These are phyloP conservation scores for Colletotrichum sp. DNA, from an alignment of 2,329 filamentous ascomycete species.

Conservation along the genomic window DNA sequence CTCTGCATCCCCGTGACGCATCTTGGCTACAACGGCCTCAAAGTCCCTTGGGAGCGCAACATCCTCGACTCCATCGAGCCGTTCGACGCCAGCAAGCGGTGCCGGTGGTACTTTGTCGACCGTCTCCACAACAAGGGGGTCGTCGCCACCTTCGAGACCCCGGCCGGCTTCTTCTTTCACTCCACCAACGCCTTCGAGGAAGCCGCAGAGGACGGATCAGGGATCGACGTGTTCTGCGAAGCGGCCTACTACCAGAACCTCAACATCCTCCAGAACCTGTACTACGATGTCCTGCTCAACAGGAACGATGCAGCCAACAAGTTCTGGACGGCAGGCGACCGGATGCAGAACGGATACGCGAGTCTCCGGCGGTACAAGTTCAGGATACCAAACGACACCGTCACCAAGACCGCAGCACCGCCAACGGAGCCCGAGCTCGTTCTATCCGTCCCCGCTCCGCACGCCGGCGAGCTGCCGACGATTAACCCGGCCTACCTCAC, in stretches of 20 bases:
- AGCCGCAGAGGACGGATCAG: constrained; percentile 35
- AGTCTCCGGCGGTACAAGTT: constrained; percentile 51
- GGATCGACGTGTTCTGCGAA: constrained; percentile 67
- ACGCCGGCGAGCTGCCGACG: constrained; percentile 67
- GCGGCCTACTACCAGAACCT: constrained; percentile 66
- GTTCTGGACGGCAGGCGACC: constrained; percentile 47
- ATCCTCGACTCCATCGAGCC: constrained; percentile 70
- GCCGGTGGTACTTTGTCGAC: constrained; percentile 79
- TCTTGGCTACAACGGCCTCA: constrained; percentile 60
- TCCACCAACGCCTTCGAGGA: constrained; percentile 80
- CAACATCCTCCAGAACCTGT: constrained; percentile 70
- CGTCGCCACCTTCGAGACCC: constrained; percentile 70
- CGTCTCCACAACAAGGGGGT: constrained; percentile 66
- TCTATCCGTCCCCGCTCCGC: constrained; percentile 51
- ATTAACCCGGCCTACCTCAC: constrained; percentile 65
- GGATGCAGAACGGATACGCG: constrained; percentile 38
- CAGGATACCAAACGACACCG: constrained; percentile 32
- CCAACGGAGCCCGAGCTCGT: constrained; percentile 3
- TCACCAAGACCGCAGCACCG: not conserved
- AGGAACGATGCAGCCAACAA: constrained; percentile 49
- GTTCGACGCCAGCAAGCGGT: constrained; percentile 61
- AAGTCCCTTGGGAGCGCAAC: constrained; percentile 69
- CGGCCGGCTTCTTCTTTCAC: constrained; percentile 81
- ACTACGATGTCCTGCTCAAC: constrained; percentile 71
- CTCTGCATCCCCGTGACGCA: constrained; percentile 76